These are phyloP conservation scores for Sarcodon aspratus DNA, from an alignment of 768 basidiomycete genomes.

Conservation along the genomic window DNA sequence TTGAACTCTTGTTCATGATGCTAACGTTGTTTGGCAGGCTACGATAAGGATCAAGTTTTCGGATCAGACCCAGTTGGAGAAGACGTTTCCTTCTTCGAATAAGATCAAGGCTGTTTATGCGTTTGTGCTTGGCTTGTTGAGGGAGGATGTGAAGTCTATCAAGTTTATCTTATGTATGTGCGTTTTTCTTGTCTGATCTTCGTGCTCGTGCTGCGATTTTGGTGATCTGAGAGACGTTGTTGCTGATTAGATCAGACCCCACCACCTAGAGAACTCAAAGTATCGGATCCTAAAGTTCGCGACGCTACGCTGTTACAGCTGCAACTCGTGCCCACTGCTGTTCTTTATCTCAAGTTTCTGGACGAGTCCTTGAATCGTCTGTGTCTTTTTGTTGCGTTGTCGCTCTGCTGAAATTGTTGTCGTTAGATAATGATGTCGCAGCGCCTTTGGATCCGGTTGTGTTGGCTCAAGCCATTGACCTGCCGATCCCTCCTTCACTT, in stretches of 20 bases:
- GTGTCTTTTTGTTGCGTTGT: constrained; percentile 7
- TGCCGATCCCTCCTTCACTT: constrained; percentile 44
- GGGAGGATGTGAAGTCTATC: constrained; percentile 64
- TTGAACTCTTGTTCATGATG: not conserved
- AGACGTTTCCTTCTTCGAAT: constrained; percentile 61
- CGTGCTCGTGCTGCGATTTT: not conserved
- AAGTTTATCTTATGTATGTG: constrained; percentile 78
- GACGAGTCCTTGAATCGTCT: constrained; percentile 62
- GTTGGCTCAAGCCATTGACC: constrained; percentile 46
- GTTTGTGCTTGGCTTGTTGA: constrained; percentile 62
- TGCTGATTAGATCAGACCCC: constrained; percentile 56
- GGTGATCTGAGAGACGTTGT: not conserved
- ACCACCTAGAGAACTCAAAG: constrained; percentile 74
- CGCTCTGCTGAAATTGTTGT: not conserved
- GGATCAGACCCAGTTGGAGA: constrained; percentile 76
- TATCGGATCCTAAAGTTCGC: constrained; percentile 64
- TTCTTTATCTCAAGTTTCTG: constrained; percentile 67
- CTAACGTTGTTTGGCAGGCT: constrained; percentile 35
- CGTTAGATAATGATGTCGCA: constrained; percentile 37
- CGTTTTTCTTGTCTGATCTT: not conserved
- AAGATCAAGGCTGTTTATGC: constrained; percentile 80
- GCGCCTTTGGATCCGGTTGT: constrained; percentile 57
- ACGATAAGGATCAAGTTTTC: constrained; percentile 74
- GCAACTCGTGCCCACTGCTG: constrained; percentile 68
- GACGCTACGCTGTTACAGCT: constrained; percentile 59